phyloP scores from a whole-genome alignment of 2,329 filamentous ascomycete genomes.

The Pseudogymnoascus sp. region DNA sequence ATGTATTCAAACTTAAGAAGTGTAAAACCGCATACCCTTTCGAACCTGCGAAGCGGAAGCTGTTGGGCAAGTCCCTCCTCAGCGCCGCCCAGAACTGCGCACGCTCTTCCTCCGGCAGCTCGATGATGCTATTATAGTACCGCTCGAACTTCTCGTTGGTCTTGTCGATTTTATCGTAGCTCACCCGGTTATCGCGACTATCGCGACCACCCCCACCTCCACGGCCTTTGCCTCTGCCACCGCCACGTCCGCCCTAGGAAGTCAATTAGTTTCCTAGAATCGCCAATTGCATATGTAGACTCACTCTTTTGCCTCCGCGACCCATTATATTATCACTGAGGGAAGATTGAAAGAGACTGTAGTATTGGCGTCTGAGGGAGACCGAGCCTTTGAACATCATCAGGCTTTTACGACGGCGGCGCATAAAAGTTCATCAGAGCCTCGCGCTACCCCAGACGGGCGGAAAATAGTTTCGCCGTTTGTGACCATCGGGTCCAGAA shows the following conservation, averaged over 20 bases:
- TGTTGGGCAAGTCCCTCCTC: constrained; percentile 83
- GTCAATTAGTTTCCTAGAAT: constrained; percentile 1
- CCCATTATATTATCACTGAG: constrained; percentile 7
- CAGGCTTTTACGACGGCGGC: constrained; percentile 3
- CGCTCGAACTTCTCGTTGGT: constrained; percentile 77
- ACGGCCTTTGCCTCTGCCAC: constrained; percentile 19
- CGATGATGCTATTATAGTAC: constrained; percentile 75
- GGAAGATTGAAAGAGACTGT: background rate
- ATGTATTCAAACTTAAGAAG: background rate
- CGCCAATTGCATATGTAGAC: background rate
- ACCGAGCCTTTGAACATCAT: constrained; percentile 7
- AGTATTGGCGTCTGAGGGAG: background rate
- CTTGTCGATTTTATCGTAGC: constrained; percentile 57
- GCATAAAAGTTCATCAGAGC: constrained; percentile 9
- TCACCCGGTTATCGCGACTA: constrained; percentile 34
- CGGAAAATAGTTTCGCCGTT: background rate
- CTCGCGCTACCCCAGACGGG: constrained; percentile 6
- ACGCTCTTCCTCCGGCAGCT: constrained; percentile 71
- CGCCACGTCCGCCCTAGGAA: constrained; percentile 15
- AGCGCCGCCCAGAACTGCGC: constrained; percentile 78
- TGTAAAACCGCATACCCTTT: constrained; percentile 57
- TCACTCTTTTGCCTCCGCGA: constrained; percentile 14
- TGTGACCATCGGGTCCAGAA: background rate
- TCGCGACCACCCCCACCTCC: constrained; percentile 32
- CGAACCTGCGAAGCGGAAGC: constrained; percentile 93